Base-by-base conservation (phyloP, 495 filamentous ascomycete genomes). In the Coniosporium apollinis region DNA sequence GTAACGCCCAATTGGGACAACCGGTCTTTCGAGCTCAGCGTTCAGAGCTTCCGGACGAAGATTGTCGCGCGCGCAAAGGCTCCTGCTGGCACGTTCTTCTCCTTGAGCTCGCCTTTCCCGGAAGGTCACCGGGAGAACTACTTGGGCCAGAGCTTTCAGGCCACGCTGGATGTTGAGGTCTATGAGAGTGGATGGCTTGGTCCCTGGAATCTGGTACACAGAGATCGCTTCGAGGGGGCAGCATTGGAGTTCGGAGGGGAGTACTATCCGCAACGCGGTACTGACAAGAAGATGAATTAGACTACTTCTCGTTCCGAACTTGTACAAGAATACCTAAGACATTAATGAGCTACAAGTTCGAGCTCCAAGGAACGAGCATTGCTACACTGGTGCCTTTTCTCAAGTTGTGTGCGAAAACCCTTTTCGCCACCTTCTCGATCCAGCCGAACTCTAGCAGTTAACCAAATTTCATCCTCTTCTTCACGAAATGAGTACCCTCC, bases 221-320 rank as follows among this genome's bases (percentile, higher is more conserved):
- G 40, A 33, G 51, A 54, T 19, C 28, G 29, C 17, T 63, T 65
- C 37, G 47, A 55, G 21, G 39, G 41, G 11, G 50, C 48, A 22
- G 58, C 60, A 22, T 35, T 66, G 36, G 62, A 66, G 44, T 65
- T 61, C 51, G 63, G 59, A 1, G 62, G 55, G 0, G 51, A 40
- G 6, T 66, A 61, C 37, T 59, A 54, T 45, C 44, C 52, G 11
- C 39, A 35, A 4, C 44, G 41, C 19, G 55, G 48, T 4, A 46
- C 30, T 4, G 37, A 40, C n/a, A 40, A 46, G 35, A 46, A 49
- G 37, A 25, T 22, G 8, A 44, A 46, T 19, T 46, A 28, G 24
- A n/a, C n/a, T n/a, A n/a, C n/a, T n/a, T n/a, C n/a, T n/a, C n/a
- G n/a, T n/a, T n/a, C n/a, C n/a, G n/a, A n/a, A n/a, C n/a, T n/a